Evolutionary conservation across 2,329 filamentous ascomycete genomes (phyloP), one percentile per base, ranked within the genome.

Genomic region (Fusarium multiceps): DNA sequence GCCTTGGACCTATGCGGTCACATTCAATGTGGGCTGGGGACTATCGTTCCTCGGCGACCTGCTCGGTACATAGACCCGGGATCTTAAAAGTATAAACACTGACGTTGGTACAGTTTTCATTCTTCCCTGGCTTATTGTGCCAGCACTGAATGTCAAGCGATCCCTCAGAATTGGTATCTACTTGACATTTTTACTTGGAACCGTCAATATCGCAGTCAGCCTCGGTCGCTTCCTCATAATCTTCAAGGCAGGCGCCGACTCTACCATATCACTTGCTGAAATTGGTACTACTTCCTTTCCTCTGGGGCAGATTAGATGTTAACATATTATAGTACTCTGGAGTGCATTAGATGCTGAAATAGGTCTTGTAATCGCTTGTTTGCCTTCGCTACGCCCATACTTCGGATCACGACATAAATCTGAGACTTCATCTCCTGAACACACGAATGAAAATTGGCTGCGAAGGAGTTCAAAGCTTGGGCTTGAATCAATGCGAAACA

Each of bases 371-470:
- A 37, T 73, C 7, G 68, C 71, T 1, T 73, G 71, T 6, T 45
- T 73, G 0, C 71, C 71, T 0, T 73, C 71, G 0, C 54, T 73
- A 0, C 57, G 70, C 20, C 71, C 70, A 20, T 73, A 73, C 10
- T 73, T 73, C 14, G 55, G 59, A 13, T 40, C 64, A 7, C 53
- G 50, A 32, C 25, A 20, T 4, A 23, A 37, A 2, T 59, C 58
- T 3, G 37, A 51, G 13, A 41, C 43, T 7, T 57, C 47, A 1
- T 48, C 28, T 25, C 59, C 20, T 5, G 51, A 57, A 3, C 64
- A 50, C 8, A 16, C 13, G 1, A 49, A 30, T 12, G 23, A 37
- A 11, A 47, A 63, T 7, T 42, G 41, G 1, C 2, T 11, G 2
- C 7, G 34, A 18, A 34, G 50, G 4, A 45, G 18, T 3, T 54